phyloP scores from a whole-genome alignment of 371 early-diverging fungal species.

The Thermomucor indicae-seudaticae region DNA sequence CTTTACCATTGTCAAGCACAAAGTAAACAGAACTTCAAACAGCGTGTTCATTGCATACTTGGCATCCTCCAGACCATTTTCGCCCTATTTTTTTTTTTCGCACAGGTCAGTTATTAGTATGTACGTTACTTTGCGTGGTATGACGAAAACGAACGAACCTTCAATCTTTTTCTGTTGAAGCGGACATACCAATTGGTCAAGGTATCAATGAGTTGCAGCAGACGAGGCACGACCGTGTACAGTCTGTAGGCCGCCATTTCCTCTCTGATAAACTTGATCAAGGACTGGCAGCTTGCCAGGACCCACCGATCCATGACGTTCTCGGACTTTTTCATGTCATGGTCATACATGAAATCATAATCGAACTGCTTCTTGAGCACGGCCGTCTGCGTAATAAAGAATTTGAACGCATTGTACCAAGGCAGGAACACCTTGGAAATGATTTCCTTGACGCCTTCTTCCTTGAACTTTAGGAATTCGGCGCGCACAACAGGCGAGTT shows the following conservation, averaged over 20 bases:
- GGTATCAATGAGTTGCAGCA: slow-evolving; percentile 91
- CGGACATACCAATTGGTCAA: slow-evolving; percentile 99
- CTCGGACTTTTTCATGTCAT: slow-evolving; percentile 60
- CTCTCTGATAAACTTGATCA: slow-evolving; percentile 85
- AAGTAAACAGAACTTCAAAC: slow-evolving; percentile 89
- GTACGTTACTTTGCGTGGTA: neutral
- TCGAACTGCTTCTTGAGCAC: slow-evolving; percentile 85
- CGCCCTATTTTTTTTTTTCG: slow-evolving; percentile 49
- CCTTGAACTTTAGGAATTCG: slow-evolving; percentile 96
- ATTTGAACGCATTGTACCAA: slow-evolving; percentile 99
- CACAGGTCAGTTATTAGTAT: neutral
- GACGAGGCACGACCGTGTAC: slow-evolving; percentile 93
- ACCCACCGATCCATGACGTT: slow-evolving; percentile 99
- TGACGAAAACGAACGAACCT: slow-evolving; percentile 32
- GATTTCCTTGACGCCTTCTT: slow-evolving; percentile 98
- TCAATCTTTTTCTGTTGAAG: slow-evolving; percentile 98
- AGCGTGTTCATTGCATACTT: slow-evolving; percentile 86
- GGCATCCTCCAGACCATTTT: slow-evolving; percentile 86
- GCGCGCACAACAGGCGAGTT: slow-evolving; percentile 99
- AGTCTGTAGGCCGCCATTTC: slow-evolving; percentile 97
- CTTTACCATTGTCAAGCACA: slow-evolving; percentile 85
- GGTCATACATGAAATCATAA: slow-evolving; percentile 76
- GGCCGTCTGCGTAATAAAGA: slow-evolving; percentile 91
- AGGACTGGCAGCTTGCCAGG: slow-evolving; percentile 89
- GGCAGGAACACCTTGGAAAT: slow-evolving; percentile 96